Conservation (phyloP, 73 alveolate genomes). For the Paramecium primaurelia region DNA sequence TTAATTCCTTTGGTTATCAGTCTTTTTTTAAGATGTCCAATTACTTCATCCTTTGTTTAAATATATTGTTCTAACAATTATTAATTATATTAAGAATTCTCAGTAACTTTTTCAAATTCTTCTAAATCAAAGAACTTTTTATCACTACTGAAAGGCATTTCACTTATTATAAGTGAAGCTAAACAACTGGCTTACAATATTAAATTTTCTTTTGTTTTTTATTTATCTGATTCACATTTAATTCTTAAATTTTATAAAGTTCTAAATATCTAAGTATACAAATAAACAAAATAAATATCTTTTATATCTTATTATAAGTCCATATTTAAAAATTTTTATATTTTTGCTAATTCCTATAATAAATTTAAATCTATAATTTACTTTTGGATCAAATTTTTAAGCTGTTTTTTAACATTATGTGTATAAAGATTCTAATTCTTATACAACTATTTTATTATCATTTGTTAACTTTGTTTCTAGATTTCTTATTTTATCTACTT, state of each 20-base stretch:
- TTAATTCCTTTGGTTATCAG: background rate
- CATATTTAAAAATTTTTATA: conserved; percentile 1
- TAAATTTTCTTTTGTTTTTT: background rate
- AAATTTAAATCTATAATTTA: background rate
- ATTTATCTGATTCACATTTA: background rate
- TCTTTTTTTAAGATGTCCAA: background rate
- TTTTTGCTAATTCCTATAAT: background rate
- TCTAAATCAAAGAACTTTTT: background rate
- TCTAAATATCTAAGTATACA: background rate
- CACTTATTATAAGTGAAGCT: conserved; percentile 21
- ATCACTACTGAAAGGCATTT: background rate
- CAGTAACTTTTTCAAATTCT: background rate
- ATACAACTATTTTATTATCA: background rate
- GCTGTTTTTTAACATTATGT: background rate
- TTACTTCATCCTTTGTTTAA: background rate
- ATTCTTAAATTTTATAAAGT: background rate
- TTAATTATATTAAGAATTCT: background rate
- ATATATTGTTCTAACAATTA: background rate
- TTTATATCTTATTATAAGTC: background rate
- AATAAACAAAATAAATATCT: background rate
- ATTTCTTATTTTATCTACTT: background rate
- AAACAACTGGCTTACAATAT: background rate
- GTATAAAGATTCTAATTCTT: background rate
- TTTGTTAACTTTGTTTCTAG: background rate
- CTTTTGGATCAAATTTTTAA: background rate